Base-by-base conservation (phyloP, 148 eudicot species). In the Polygonum maritimum region DNA sequence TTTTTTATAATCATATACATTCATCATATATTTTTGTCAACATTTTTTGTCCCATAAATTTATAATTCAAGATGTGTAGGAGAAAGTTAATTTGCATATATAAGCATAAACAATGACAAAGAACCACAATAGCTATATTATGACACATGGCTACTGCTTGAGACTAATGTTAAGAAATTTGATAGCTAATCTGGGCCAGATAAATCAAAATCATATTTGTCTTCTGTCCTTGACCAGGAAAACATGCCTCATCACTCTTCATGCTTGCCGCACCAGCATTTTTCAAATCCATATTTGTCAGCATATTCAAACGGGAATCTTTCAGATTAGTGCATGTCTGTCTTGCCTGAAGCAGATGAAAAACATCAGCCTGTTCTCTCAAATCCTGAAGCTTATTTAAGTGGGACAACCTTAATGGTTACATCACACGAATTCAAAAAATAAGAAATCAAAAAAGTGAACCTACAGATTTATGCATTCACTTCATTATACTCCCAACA, bases 141-240 rank as follows among this genome's bases (percentile, higher is more conserved):
- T 79, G 52, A 78, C 31, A 63, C 82, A 76, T 81, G 86, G 88
- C 78, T 86, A 69, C 77, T 82, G 52, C 45, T 79, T 74, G 73
- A 76, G 35, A 75, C 78, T 47, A 74, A 76, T 75, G 71, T 74
- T 55, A 79, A 80, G 8, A 87, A 86, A 79, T 80, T 75, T 78
- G 82, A 81, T 44, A 63, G 76, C 74, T 88, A 76, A 39, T 55
- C 75, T 67, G 73, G 74, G 44, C 77, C 82, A 57, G 31, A 78
- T 12, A 73, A 78, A 11, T 70, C 55, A 63, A 84, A 76, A 58
- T 70, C 49, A 57, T 65, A 71, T 63, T 69, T 85, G 39, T 72
- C 87, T 74, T 33, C 79, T 33, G 79, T 76, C 52, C 73, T 78
- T 52, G 49, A 63, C 78, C 86, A 82, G 80, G 83, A 82, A 75